These are phyloP conservation scores for Blakeslea trispora DNA, from an alignment of 371 early-diverging fungal genomes.

Conservation along the genomic window DNA sequence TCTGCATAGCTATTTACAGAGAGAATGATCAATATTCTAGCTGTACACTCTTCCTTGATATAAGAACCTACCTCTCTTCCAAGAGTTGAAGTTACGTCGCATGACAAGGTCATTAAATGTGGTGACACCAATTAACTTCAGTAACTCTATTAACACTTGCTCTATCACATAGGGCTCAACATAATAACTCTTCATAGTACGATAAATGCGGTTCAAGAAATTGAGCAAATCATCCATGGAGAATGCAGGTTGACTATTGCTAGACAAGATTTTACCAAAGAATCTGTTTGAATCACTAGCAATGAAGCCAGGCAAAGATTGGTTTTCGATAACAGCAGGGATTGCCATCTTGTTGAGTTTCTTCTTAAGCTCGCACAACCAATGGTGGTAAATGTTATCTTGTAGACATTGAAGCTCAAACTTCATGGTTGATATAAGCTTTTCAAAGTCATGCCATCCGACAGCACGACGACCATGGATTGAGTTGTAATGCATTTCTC, in stretches of 20 bases:
- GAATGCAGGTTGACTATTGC: constrained; percentile 72
- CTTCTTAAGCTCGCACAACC: constrained; percentile 95
- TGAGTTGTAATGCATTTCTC: constrained; percentile 48
- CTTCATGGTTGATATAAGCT: constrained; percentile 64
- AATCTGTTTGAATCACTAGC: constrained; percentile 88
- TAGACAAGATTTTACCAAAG: constrained; percentile 76
- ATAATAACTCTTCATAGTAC: constrained; percentile 94
- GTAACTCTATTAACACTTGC: constrained; percentile 87
- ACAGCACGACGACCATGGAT: constrained; percentile 49
- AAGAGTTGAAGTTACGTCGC: constrained; percentile 85
- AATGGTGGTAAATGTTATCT: constrained; percentile 72
- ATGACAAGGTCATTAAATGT: constrained; percentile 96
- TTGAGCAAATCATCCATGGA: constrained; percentile 92
- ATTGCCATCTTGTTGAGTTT: constrained; percentile 90
- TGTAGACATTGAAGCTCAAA: constrained; percentile 68
- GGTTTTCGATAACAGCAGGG: constrained; percentile 91
- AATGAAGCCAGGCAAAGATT: constrained; percentile 88
- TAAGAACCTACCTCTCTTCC: constrained; percentile 70
- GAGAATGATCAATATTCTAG: background rate
- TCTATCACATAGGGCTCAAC: constrained; percentile 78
- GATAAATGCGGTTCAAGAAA: constrained; percentile 88
- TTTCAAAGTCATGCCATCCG: constrained; percentile 64
- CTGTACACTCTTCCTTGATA: background rate
- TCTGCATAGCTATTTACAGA: constrained; percentile 75
- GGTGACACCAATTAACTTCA: constrained; percentile 88